phyloP scores from a whole-genome alignment of 768 basidiomycete genomes.

The Fomitopsis serialis region DNA sequence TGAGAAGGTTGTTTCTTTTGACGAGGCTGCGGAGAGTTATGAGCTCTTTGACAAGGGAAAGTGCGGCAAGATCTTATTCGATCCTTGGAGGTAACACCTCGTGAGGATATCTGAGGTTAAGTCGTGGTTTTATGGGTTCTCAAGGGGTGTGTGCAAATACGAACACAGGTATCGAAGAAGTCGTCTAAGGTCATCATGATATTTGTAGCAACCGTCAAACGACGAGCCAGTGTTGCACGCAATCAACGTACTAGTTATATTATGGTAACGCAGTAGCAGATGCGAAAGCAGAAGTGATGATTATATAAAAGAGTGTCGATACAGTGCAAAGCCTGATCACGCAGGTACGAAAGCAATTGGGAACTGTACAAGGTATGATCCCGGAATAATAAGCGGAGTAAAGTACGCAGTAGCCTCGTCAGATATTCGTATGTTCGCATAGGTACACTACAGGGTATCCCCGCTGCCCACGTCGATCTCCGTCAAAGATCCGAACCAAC shows the following conservation, averaged over 20 bases:
- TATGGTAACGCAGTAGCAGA: too few relatives aligned
- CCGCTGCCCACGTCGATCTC: not conserved
- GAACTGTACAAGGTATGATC: not conserved
- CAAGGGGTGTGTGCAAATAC: too few relatives aligned
- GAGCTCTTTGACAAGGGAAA: slow-evolving; percentile 64
- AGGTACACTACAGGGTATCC: not conserved
- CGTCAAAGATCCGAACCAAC: slow-evolving; percentile 57
- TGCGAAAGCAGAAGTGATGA: not conserved
- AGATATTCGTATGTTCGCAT: not conserved
- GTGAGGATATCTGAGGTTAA: not conserved
- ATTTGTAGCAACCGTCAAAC: too few relatives aligned
- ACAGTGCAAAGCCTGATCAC: not conserved
- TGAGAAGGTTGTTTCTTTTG: slow-evolving; percentile 59
- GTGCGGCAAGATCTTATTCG: slow-evolving; percentile 74
- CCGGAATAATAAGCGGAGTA: not conserved
- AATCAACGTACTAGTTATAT: too few relatives aligned
- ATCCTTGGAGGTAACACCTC: slow-evolving; percentile 47
- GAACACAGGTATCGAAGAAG: too few relatives aligned
- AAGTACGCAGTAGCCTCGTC: not conserved
- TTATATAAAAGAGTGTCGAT: not conserved
- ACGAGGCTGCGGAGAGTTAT: slow-evolving; percentile 54
- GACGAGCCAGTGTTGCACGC: too few relatives aligned
- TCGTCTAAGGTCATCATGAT: too few relatives aligned
- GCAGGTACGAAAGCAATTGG: not conserved
- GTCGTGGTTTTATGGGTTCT: too few relatives aligned